phyloP scores from a whole-genome alignment of 2,329 filamentous ascomycete genomes.

The Colletotrichum navitas region DNA sequence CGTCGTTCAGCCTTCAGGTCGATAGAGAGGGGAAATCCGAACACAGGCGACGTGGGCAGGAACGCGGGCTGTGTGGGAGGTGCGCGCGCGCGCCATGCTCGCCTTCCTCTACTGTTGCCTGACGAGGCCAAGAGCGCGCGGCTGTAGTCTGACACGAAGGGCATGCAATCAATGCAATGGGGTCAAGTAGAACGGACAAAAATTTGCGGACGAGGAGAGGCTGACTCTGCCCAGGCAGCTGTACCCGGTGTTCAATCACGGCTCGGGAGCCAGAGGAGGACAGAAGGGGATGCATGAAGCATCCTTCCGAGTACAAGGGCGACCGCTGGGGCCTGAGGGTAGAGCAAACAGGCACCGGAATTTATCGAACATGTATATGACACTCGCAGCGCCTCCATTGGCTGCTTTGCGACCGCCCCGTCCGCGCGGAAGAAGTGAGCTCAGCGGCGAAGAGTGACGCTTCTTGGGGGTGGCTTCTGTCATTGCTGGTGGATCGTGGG shows the following conservation, averaged over 20 bases:
- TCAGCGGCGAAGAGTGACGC: not conserved
- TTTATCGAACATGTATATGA: not conserved
- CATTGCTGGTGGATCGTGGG: constrained; percentile 21
- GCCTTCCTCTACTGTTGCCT: not conserved
- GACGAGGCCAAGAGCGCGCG: constrained; percentile 25
- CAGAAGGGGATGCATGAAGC: constrained; percentile 42
- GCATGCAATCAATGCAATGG: not conserved
- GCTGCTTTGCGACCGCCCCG: constrained; percentile 7
- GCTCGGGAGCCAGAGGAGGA: constrained; percentile 49
- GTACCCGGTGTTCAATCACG: constrained; percentile 25
- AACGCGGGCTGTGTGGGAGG: constrained; percentile 7
- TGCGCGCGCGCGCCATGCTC: not conserved
- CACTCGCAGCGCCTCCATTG: constrained; percentile 6
- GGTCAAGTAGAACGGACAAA: not conserved
- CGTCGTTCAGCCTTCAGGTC: not conserved
- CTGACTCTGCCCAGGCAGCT: not conserved
- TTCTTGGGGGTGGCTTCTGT: not conserved
- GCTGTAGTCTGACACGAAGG: constrained; percentile 21
- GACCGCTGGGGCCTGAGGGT: constrained; percentile 67
- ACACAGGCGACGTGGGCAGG: not conserved
- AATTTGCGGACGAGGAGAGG: constrained; percentile 8
- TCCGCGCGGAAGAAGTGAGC: not conserved
- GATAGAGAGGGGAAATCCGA: not conserved
- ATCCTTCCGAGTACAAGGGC: constrained; percentile 45
- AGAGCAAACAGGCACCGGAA: constrained; percentile 44